phyloP scores from a whole-genome alignment of 1,284 basidiomycete species.

The Schizophyllum commune region DNA sequence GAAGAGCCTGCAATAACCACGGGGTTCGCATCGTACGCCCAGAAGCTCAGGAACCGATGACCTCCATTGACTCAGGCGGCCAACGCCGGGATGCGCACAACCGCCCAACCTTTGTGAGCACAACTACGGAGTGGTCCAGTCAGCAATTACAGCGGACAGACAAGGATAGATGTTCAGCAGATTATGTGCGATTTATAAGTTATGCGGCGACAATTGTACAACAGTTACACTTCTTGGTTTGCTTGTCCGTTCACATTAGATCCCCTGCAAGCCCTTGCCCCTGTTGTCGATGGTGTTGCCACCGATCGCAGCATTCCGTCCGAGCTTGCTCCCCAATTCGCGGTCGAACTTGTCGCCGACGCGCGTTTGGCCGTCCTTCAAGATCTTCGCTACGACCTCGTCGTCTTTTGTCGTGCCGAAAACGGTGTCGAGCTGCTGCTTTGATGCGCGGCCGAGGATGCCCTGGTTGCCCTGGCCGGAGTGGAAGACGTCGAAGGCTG shows the following conservation, averaged over 20 bases:
- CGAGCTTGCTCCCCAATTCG: background rate
- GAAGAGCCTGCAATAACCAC: background rate
- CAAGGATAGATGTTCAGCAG: background rate
- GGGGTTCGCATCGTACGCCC: background rate
- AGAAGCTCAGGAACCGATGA: background rate
- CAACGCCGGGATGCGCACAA: background rate
- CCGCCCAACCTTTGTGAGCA: too few relatives aligned
- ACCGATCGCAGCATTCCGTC: background rate
- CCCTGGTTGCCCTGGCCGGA: constrained; percentile 70
- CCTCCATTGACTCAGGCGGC: background rate
- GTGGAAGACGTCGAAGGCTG: constrained; percentile 45
- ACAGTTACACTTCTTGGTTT: background rate
- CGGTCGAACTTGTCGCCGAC: constrained; percentile 32
- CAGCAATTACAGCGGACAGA: background rate
- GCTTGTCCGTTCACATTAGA: background rate
- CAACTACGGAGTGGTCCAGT: too few relatives aligned
- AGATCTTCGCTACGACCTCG: constrained; percentile 51
- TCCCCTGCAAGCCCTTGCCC: background rate
- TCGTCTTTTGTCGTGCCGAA: constrained; percentile 61
- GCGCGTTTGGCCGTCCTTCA: constrained; percentile 57
- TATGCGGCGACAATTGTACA: background rate
- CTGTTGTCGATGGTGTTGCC: background rate
- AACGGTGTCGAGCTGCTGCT: constrained; percentile 66
- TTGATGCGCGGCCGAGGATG: constrained; percentile 58
- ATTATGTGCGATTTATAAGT: background rate